Conservation (phyloP, 2,329 filamentous ascomycete genomes). For the Pseudogymnoascus sp. region DNA sequence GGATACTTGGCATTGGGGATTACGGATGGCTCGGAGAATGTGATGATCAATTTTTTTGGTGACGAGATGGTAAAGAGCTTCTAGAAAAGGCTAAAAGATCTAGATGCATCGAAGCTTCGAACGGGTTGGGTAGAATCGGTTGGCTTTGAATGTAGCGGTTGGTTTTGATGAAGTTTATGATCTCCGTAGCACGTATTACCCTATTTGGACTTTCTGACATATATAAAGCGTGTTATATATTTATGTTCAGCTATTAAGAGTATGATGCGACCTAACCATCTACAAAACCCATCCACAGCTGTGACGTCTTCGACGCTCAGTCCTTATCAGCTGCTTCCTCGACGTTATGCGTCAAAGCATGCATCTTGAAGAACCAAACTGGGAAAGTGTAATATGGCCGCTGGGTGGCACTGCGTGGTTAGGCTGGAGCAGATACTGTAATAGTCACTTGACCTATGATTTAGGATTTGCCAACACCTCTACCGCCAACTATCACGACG, state of each 20-base stretch:
- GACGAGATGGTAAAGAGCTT: slow-evolving; percentile 63
- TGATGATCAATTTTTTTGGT: slow-evolving; percentile 65
- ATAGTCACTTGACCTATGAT: not conserved
- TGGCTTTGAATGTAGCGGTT: not conserved
- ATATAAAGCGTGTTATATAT: too few species aligned
- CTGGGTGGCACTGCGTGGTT: not conserved
- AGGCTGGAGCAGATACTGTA: not conserved
- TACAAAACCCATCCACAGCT: too few species aligned
- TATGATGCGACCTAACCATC: too few species aligned
- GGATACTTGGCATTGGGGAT: slow-evolving; percentile 56
- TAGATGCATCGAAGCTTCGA: slow-evolving; percentile 33
- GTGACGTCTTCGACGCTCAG: not conserved
- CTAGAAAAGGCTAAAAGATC: slow-evolving; percentile 46
- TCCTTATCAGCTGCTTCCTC: not conserved
- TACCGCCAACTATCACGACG: not conserved
- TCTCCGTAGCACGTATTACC: not conserved
- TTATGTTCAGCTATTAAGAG: too few species aligned
- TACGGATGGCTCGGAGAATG: slow-evolving; percentile 64
- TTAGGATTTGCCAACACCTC: not conserved
- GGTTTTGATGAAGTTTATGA: too few species aligned
- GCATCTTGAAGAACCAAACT: not conserved
- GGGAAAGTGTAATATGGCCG: not conserved
- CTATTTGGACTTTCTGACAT: too few species aligned
- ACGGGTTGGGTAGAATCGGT: not conserved
- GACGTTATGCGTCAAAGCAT: not conserved